phyloP scores from a whole-genome alignment of 352 stramenopile species.

The Pelagophyceae sp. region DNA sequence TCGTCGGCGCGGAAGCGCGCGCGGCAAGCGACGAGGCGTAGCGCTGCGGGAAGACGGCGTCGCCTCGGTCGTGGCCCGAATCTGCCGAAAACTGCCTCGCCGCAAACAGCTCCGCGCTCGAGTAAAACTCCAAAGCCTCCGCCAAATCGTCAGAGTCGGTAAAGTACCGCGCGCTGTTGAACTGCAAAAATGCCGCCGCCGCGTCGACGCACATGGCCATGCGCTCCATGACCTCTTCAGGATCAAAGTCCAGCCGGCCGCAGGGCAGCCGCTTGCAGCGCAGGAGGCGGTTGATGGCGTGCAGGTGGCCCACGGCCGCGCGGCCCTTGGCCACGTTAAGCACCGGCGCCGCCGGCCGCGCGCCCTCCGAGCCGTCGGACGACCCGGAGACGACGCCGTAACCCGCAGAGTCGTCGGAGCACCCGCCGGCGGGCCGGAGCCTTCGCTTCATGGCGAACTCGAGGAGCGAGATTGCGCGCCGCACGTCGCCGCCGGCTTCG shows the following conservation, averaged over 20 bases:
- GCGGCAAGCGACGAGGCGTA: not conserved
- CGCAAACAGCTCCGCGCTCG: not conserved
- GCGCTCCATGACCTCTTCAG: not conserved
- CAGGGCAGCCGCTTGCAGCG: not conserved
- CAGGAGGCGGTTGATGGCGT: not conserved
- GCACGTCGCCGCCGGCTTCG: not conserved
- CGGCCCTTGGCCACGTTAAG: too few relatives aligned
- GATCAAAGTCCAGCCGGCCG: not conserved
- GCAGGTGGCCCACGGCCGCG: not conserved
- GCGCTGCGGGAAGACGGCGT: not conserved
- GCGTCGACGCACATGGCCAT: constrained; percentile 7
- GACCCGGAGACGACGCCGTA: not conserved
- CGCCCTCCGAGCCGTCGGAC: not conserved
- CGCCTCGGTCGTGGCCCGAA: not conserved
- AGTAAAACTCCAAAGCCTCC: not conserved
- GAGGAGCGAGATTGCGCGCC: not conserved
- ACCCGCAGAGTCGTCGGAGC: not conserved
- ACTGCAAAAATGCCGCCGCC: not conserved
- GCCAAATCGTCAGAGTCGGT: not conserved
- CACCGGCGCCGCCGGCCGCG: not conserved
- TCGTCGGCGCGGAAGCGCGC: not conserved
- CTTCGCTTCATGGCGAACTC: not conserved
- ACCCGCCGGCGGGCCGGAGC: too few relatives aligned
- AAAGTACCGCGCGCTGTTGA: not conserved
- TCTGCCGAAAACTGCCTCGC: not conserved